phyloP scores from a whole-genome alignment of 2,329 filamentous ascomycete species.

The Didymosphaeria variabile region DNA sequence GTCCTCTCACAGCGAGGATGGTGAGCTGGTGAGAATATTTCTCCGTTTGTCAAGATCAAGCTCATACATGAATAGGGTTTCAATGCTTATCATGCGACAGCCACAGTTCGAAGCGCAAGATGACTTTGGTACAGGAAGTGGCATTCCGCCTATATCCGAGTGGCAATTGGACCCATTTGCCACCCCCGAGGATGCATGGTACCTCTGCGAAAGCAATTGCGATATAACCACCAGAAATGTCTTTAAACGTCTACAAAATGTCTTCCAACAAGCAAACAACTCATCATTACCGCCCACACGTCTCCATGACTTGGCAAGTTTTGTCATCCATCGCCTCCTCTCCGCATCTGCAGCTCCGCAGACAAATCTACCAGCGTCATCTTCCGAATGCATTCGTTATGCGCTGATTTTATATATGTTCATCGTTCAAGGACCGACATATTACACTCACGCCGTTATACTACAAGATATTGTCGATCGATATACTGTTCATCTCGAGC shows the following conservation, averaged over 20 bases:
- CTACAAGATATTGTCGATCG: constrained; percentile 24
- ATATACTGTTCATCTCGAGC: constrained; percentile 23
- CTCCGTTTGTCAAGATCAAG: not conserved
- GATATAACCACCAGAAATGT: constrained; percentile 50
- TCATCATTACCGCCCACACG: constrained; percentile 51
- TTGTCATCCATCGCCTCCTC: constrained; percentile 62
- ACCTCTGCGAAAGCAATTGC: constrained; percentile 37
- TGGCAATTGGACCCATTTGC: constrained; percentile 53
- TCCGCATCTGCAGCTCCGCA: constrained; percentile 23
- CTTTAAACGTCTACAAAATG: constrained; percentile 55
- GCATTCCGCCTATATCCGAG: constrained; percentile 59
- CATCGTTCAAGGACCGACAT: constrained; percentile 63
- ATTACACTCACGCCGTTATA: constrained; percentile 60
- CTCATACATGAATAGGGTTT: constrained; percentile 57
- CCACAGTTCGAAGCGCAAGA: constrained; percentile 65
- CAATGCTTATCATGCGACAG: constrained; percentile 61
- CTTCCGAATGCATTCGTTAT: constrained; percentile 53
- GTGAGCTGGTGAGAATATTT: constrained; percentile 59
- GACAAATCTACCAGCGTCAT: constrained; percentile 27
- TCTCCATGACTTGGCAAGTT: constrained; percentile 66
- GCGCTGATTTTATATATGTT: constrained; percentile 63
- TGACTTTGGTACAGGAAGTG: constrained; percentile 58
- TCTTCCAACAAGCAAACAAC: constrained; percentile 51
- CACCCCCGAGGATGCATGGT: constrained; percentile 17
- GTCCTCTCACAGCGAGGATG: constrained; percentile 65